Evolutionary conservation across 2,329 filamentous ascomycete genomes (phyloP), one percentile per base, ranked within the genome.

Genomic region (Aspergillus pseudoviridinutans): DNA sequence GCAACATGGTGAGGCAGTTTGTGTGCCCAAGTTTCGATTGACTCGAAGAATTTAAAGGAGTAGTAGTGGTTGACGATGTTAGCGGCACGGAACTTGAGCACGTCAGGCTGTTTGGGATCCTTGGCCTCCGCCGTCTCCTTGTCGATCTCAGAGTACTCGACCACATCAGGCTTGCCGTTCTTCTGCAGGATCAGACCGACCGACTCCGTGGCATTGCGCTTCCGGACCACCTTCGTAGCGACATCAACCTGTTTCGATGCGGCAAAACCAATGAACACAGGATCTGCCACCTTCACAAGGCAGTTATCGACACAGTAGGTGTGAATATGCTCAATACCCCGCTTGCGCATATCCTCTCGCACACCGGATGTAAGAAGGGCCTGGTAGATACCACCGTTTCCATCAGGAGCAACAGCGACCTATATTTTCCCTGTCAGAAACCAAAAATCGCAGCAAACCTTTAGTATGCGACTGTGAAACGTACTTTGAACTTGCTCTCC

Each of bases 51-150:
- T 65, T 84, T 80, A 82, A 92, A 93, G 50, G 91, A 96, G 81
- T 99, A 99, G 85, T 97, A 99, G 83, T 99, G 94, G 83, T 99
- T 99, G 79, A 99, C 94, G 68, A 99, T 99, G 81, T 99, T 99
- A 71, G 93, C 94, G 57, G 94, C 93, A 61, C 94, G 89, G 87
- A 96, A 97, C 78, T 93, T 95, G 72, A 99, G 87, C 54, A 97
- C 82, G 57, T 85, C 87, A 3, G 85, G 81, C 69, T 96, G 87
- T 76, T 90, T 90, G 55, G 88, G 78, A 72, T 99, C 94, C 72
- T 88, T 85, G 64, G 92, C 93, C 77, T 95, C 91, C 57, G 93
- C 90, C n/a, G 91, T 94, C 61, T 86, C 88, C 64, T 85, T 78
- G 80, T 95, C 90, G 67, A 99, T 97, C 80, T 99, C 94, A 5